Conservation (phyloP, 306 rosid species). For the Prunus dulcis region DNA sequence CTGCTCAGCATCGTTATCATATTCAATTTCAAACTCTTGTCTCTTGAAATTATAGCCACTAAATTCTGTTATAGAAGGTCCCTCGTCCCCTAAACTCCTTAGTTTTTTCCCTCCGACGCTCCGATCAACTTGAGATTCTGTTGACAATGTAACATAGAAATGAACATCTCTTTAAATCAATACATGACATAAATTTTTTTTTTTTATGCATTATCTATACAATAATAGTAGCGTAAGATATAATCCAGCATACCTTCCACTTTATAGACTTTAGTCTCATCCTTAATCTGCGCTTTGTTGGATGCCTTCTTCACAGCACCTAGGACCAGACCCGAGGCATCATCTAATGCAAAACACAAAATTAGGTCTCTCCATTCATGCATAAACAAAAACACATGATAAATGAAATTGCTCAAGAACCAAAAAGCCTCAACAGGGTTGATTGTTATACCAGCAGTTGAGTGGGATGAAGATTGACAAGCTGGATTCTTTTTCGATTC, state of each 20-base stretch:
- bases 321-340: constrained; percentile 29
- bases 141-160: constrained; percentile 6
- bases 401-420: not conserved
- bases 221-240: not conserved
- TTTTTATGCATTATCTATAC: not conserved
- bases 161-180: not conserved
- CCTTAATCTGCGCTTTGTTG: constrained; percentile 37
- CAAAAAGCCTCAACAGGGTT: constrained; percentile 1
- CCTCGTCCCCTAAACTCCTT: constrained; percentile 60
- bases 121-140: constrained; percentile 62
- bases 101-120: constrained; percentile 76
- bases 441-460: constrained; percentile 52
- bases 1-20: constrained; percentile 88
- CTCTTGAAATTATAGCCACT: constrained; percentile 84
- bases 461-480: constrained; percentile 37
- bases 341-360: constrained; percentile 17
- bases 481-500: constrained; percentile 45
- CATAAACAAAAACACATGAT: not conserved
- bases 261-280: constrained; percentile 44
- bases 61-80: constrained; percentile 60
- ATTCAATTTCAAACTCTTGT: constrained; percentile 83
- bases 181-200: not conserved
- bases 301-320: constrained; percentile 55
- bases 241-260: constrained; percentile 53
- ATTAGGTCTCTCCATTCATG: not conserved